Conservation (phyloP, 2,329 filamentous ascomycete genomes). For the Arthrobotrys pseudoclavata region DNA sequence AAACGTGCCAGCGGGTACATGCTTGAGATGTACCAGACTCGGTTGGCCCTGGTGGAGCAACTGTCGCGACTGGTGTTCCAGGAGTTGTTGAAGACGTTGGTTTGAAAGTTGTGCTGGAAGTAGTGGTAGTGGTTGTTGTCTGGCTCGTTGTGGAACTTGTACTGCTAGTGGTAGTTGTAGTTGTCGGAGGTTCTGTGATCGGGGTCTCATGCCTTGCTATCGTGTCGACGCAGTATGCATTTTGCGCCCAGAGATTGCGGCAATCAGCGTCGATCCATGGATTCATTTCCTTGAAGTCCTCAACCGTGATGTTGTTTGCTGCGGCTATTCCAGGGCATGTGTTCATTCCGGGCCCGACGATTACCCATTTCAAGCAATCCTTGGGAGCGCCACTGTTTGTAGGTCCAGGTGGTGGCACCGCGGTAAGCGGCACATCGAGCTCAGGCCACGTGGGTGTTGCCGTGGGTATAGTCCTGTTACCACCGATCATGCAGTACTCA, state of each 20-base stretch:
- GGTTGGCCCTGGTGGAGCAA: conserved; percentile 16
- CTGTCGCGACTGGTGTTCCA: conserved; percentile 9
- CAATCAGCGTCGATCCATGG: conserved; percentile 36
- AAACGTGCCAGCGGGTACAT: conserved; percentile 28
- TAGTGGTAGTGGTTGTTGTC: background rate
- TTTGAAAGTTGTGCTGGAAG: conserved; percentile 1
- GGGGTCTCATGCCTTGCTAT: conserved; percentile 12
- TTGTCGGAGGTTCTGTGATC: background rate
- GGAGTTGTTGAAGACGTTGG: background rate
- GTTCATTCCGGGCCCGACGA: conserved; percentile 20
- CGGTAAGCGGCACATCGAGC: conserved; percentile 15
- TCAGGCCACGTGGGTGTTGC: conserved; percentile 22
- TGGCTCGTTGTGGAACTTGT: background rate
- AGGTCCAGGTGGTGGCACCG: conserved; percentile 11
- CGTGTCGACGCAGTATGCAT: conserved; percentile 25
- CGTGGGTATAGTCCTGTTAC: conserved; percentile 18
- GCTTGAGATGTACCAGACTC: background rate
- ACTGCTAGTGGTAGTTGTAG: conserved; percentile 1
- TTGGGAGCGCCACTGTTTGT: conserved; percentile 28
- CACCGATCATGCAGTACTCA: conserved; percentile 21
- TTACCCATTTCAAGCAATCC: conserved; percentile 32
- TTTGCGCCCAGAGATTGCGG: conserved; percentile 28
- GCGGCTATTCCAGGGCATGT: conserved; percentile 19
- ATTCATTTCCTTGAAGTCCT: conserved; percentile 21
- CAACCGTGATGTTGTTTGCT: conserved; percentile 26